Conservation (phyloP, 495 filamentous ascomycete species). For the Acidiella bohemica region DNA sequence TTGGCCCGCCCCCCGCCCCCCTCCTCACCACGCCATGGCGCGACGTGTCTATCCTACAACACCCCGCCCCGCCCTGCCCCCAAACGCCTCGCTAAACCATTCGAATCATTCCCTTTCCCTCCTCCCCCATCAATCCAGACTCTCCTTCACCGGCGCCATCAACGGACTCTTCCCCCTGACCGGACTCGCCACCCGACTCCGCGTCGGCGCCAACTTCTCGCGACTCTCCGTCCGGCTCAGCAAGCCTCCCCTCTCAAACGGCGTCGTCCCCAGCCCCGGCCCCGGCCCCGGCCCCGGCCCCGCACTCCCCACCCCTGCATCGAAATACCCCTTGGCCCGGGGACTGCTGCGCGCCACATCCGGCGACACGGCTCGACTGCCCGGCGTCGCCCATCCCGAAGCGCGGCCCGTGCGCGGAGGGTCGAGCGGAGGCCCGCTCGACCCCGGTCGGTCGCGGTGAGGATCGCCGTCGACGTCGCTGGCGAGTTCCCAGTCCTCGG, state of each 20-base stretch:
- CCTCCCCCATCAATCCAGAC: conserved; percentile 29
- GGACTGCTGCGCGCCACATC: conserved; percentile 9
- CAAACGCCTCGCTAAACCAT: conserved; percentile 16
- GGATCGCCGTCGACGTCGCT: conserved; percentile 44
- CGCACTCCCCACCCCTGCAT: conserved; percentile 29
- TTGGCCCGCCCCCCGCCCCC: no score
- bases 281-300: conserved; percentile 20
- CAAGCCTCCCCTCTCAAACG: conserved; percentile 59
- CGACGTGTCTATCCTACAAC: no score
- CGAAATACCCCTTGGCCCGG: conserved; percentile 12
- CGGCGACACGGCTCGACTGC: conserved; percentile 25
- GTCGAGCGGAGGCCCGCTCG: conserved; percentile 41
- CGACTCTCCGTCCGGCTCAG: conserved; percentile 69
- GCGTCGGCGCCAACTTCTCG: conserved; percentile 45
- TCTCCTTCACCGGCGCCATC: conserved; percentile 36
- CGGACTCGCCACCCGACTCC: conserved; percentile 52
- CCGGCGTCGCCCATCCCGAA: conserved; percentile 52
- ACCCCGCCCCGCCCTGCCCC: no score
- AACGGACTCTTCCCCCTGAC: conserved; percentile 51
- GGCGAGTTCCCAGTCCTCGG: conserved; percentile 47
- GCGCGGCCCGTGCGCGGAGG: conserved; percentile 38
- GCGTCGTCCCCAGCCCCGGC: conserved; percentile 31
- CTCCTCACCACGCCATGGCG: no score
- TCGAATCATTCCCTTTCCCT: no score
- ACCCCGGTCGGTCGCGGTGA: conserved; percentile 38